Percentiles rank a stretch among this genome's conserved stretches.
Evolutionary conservation across 1,284 basidiomycete genomes (phyloP).

Genomic region (Inonotus hispidus): DNA sequence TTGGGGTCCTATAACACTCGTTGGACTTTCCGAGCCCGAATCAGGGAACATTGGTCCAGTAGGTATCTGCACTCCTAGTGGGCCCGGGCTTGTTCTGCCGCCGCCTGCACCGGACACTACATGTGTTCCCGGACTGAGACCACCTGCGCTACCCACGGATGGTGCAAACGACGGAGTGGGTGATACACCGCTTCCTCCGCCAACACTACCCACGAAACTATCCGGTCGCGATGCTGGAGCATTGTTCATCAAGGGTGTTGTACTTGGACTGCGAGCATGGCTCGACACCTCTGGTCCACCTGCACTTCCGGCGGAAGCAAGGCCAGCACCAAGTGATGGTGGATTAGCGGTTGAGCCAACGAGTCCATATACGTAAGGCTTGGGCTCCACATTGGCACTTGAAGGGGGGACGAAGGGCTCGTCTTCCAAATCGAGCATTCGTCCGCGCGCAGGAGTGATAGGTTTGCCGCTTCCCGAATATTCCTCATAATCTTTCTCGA

Average conservation of each 20-base stretch:
- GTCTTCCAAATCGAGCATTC: constrained; percentile 17
- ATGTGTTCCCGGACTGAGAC: not conserved
- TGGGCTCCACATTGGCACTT: constrained; percentile 20
- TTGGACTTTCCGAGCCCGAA: constrained; percentile 7
- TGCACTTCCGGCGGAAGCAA: not conserved
- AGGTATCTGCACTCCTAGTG: constrained; percentile 13
- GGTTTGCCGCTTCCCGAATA: not conserved
- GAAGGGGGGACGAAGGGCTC: constrained; percentile 10
- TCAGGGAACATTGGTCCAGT: constrained; percentile 7
- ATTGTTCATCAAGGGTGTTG: constrained; percentile 8
- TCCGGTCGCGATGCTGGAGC: constrained; percentile 2
- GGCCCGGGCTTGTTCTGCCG: not conserved
- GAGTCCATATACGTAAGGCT: constrained; percentile 24
- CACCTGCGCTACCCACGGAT: not conserved
- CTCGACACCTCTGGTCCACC: not conserved
- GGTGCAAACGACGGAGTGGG: constrained; percentile 4
- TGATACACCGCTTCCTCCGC: not conserved
- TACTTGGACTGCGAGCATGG: constrained; percentile 6
- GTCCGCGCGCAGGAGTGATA: constrained; percentile 1
- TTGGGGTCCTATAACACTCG: constrained; percentile 2
- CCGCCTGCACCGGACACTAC: no score
- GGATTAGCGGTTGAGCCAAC: constrained; percentile 19
- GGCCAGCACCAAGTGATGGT: constrained; percentile 7
- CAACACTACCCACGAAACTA: not conserved
- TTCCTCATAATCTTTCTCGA: constrained; percentile 18